Evolutionary conservation across 306 rosid genomes (phyloP), one percentile per base, ranked within the genome.

Genomic region (Heteromeles arbutifolia): DNA sequence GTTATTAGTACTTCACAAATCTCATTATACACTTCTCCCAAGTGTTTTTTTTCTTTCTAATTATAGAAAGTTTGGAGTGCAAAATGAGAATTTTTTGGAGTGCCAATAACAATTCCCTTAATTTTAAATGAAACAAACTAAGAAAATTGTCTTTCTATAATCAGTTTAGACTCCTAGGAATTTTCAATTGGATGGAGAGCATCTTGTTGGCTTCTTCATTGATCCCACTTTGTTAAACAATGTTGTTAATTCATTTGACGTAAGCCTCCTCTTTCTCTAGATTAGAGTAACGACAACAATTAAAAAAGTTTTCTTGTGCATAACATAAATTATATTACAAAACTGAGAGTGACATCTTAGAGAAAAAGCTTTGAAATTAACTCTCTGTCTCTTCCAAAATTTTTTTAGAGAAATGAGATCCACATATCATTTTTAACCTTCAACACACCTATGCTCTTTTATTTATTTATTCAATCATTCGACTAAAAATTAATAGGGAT

Each of bases 271-370:
- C 21, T 48, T 39, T 39, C 11, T 9, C 43, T 39, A 2, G 11
- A 39, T 4, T 22, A 57, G 26, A 73, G 32, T 43, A 68, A 26
- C 29, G 50, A 70, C 71, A 61, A 70, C 32, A 69, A 48, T 48
- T 15, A 4, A 48, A 77, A 70, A 69, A 45, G 54, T 6, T 4
- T 54, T 56, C 62, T 54, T 67, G 25, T 68, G 68, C 64, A 64
- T 19, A 69, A 43, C 10, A 14, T 45, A 45, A 45, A 14, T 45
- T 45, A 4, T 29, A 58, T 44, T 29, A 45, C 65, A 39, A 37
- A 39, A 25, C 4, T 52, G 91, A 85, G 75, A 77, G 84, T 44
- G 85, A 87, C 58, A 70, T 25, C 62, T 44, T 70, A 37, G 32
- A 54, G 21, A 78, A 78, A 56, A 25, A 39, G 53, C 77, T 64